A percentile compares a stretch with the other conserved stretches of the same genome.
Evolutionary conservation across 306 rosid genomes (phyloP).

Genomic region (Lathyrus sativus): DNA sequence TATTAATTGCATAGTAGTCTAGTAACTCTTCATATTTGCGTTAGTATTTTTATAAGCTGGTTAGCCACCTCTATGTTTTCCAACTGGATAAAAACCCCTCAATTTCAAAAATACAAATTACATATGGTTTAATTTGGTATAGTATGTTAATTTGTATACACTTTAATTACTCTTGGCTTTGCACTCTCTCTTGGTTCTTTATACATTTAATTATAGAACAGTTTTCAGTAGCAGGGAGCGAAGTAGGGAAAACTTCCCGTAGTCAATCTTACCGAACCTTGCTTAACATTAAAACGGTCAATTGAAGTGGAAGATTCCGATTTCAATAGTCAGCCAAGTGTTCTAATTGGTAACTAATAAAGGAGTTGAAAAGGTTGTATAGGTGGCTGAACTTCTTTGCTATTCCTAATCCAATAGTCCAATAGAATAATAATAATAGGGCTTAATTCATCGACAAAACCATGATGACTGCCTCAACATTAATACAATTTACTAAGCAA

Average conservation of each 20-base stretch:
- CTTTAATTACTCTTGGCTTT: neutral
- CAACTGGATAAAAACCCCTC: neutral
- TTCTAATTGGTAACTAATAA: neutral
- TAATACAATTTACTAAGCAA: constrained; percentile 1
- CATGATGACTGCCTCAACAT: constrained; percentile 2
- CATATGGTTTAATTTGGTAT: too few species aligned
- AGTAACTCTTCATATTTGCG: constrained; percentile 5
- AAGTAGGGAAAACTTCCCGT: constrained; percentile 1
- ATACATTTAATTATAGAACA: neutral
- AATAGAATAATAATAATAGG: neutral
- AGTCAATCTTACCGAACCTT: constrained; percentile 8
- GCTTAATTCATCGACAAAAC: constrained; percentile 11
- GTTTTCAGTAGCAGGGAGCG: neutral
- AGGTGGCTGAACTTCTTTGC: constrained; percentile 12
- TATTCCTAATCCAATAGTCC: constrained; percentile 13
- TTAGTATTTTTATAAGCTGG: constrained; percentile 5
- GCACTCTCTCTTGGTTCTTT: neutral
- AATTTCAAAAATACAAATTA: neutral
- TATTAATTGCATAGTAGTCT: neutral
- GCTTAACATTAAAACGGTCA: constrained; percentile 13
- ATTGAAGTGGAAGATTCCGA: constrained; percentile 20
- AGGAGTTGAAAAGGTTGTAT: constrained; percentile 10
- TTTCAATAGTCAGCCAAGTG: constrained; percentile 5
- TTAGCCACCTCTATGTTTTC: constrained; percentile 5
- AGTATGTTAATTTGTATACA: neutral